phyloP scores from a whole-genome alignment of 1,284 basidiomycete species.

The Pseudozyma hubeiensis region DNA sequence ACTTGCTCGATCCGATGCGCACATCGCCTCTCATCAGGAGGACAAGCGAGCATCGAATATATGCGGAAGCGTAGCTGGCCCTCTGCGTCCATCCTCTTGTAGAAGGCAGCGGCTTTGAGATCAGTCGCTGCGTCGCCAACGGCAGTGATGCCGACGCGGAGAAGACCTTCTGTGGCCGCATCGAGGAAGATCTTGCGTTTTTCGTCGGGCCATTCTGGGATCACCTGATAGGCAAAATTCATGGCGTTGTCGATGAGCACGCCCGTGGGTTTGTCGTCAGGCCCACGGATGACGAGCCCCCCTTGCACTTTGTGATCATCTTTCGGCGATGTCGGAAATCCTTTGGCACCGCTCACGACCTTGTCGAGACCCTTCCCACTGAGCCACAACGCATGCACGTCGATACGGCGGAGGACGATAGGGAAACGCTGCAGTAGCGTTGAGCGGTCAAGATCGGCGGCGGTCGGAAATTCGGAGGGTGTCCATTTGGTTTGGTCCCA shows the following conservation, averaged over 20 bases:
- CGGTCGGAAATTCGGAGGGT: slow-evolving; percentile 75
- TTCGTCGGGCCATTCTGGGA: slow-evolving; percentile 58
- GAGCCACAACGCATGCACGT: slow-evolving; percentile 87
- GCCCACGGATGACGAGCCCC: slow-evolving; percentile 79
- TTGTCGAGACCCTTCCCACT: slow-evolving; percentile 74
- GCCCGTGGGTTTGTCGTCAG: slow-evolving; percentile 79
- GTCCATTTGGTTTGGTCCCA: slow-evolving; percentile 84
- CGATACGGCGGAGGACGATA: slow-evolving; percentile 70
- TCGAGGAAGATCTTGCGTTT: slow-evolving; percentile 78
- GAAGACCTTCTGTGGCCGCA: slow-evolving; percentile 74
- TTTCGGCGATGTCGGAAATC: slow-evolving; percentile 27
- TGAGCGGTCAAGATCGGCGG: slow-evolving; percentile 73
- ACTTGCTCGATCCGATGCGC: slow-evolving; percentile 29
- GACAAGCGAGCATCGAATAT: slow-evolving; percentile 56
- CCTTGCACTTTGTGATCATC: slow-evolving; percentile 74
- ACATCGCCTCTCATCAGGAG: slow-evolving; percentile 32
- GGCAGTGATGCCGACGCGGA: slow-evolving; percentile 76
- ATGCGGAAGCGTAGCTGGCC: slow-evolving; percentile 45
- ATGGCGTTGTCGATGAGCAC: slow-evolving; percentile 68
- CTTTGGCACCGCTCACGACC: slow-evolving; percentile 63
- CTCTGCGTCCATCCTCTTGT: slow-evolving; percentile 33
- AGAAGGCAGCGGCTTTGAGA: slow-evolving; percentile 39
- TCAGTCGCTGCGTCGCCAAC: slow-evolving; percentile 59
- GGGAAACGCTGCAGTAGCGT: slow-evolving; percentile 36
- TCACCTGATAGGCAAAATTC: slow-evolving; percentile 58